Evolutionary conservation across 2,329 filamentous ascomycete species (phyloP), one percentile per base, ranked within the genome.

Genomic region (Fusarium nurragi): DNA sequence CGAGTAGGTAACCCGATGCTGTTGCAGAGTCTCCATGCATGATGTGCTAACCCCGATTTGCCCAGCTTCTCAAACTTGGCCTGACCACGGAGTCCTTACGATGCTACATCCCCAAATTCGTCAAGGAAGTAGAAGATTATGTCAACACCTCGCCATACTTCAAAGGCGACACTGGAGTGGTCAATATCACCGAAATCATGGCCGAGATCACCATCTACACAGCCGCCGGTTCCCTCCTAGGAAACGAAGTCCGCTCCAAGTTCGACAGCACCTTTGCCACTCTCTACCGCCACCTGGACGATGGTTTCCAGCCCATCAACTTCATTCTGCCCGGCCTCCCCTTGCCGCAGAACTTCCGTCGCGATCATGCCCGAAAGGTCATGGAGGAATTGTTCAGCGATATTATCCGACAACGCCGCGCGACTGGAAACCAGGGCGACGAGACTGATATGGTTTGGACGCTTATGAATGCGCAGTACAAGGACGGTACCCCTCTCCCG

Each of bases 131-230:
- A 55, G 82, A 88, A 61, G 84, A 87, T 70, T 96, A 92, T 75
- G 79, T 94, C 76, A 86, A 90, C 75, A 84, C 81, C 57, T 87
- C 85, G 53, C 78, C 89, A 16, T 79, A 80, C 28, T 91, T 93
- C 79, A 86, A 91, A 77, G 86, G 85, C 45, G 75, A 85, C 52
- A 86, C 84, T 36, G 93, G 93, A 38, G 82, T 86, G 4, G 83
- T 90, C 71, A 86, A 95, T 71, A 87, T 96, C 21, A 84, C 89
- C 44, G 86, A 89, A 67, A 86, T 86, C 67, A 90, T 96, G 85
- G 89, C 91, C 37, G 90, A 96, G 74, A 89, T 96, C 67, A 96
- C 92, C 49, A 93, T 96, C 70, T 96, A 94, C 77, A 95, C 93
- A n/a, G 93, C 93, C 19, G 93, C 91, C 4, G 90, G 92, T 66